Base-by-base conservation (phyloP, 352 stramenopile genomes). In the Phytopythium helicoides region DNA sequence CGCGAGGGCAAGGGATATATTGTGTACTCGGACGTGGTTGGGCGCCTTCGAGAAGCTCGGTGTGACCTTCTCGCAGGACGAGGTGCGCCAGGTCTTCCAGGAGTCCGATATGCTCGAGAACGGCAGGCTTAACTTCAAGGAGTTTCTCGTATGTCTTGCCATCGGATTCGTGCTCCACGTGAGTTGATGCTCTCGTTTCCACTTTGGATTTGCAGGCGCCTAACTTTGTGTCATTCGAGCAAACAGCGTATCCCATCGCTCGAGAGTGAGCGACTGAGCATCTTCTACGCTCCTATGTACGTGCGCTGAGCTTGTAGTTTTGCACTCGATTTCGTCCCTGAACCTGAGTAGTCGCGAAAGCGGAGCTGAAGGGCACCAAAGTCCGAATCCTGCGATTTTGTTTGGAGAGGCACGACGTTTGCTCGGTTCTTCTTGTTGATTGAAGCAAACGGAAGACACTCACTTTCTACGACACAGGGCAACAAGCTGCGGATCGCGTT, bases 91-190 rank as follows among this genome's bases (percentile, higher is more conserved):
- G 50, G 77, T 89, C 15, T 89, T 91, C 45, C 60, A 88, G 39
- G 85, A 94, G 51, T 91, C 85, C 26, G 86, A 96, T 52, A 89
- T 96, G 76, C 68, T 78, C 49, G 75, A 93, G 51, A 81, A 86
- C 52, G 83, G 83, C 42, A 68, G 68, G 34, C 73, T 96, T 15
- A 89, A 60, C 22, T 95, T 95, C 58, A 94, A 93, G 48, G 87
- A 95, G 61, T 95, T 95, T 37, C 77, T 96, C 44, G 78, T 92
- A 6, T 94, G 83, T 34, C 77, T 96, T 38, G 86, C 81, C 0
- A 90, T 96, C 25, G 81, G 73, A 26, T 96, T 93, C 50, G 78
- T 96, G 16, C 73, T 95, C 19, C 83, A 94, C 25, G 84, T 93
- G 68, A 44, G 74, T 52, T n/a, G 3, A 4, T 38, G 23, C 14